Base-by-base conservation (phyloP, 1,284 basidiomycete genomes). In the Leccinum insolens region DNA sequence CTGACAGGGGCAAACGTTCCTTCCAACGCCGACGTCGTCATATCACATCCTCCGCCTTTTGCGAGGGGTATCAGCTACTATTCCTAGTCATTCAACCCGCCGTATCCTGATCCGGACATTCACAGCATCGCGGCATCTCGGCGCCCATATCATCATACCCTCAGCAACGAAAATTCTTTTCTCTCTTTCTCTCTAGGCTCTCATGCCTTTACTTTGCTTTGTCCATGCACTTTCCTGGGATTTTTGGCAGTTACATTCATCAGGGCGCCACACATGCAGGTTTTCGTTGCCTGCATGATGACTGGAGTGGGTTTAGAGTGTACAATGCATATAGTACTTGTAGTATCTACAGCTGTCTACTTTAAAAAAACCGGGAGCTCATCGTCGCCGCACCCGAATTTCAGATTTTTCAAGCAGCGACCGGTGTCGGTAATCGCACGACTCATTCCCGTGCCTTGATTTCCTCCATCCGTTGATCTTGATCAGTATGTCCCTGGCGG, bases 51-150 rank as follows among this genome's bases (percentile, higher is more conserved):
- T n/a, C 68, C 73, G 11, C 7, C 65, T 1, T 72, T 74, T 61
- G 41, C 66, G 15, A 77, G 74, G 63, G 74, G 76, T 4, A 66
- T 66, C 67, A 75, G 74, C 34, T 75, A 74, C n/a, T 62, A 66
- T 64, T 73, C 73, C 31, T 74, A 62, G 66, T 28, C 11, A 7
- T 11, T 20, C 5, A n/a, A 9, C 37, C 37, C 37, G 14, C 7
- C n/a, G n/a, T n/a, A 25, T n/a, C 37, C 12, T 6, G 28, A 12
- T 28, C 28, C 22, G 8, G 15, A 64, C 49, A 17, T 20, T 22
- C 4, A 44, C 60, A 4, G 17, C 41, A 7, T 17, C 11, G 17
- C n/a, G 20, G 61, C 34, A 62, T 60, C 39, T 52, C 28, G 49
- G 41, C 49, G n/a, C 44, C 5, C n/a, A 52, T 52, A 20, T 20